A percentile compares a stretch with the other conserved stretches of the same genome.
Evolutionary conservation across 2,329 filamentous ascomycete species (phyloP).

Genomic region (Colletotrichum sp.): DNA sequence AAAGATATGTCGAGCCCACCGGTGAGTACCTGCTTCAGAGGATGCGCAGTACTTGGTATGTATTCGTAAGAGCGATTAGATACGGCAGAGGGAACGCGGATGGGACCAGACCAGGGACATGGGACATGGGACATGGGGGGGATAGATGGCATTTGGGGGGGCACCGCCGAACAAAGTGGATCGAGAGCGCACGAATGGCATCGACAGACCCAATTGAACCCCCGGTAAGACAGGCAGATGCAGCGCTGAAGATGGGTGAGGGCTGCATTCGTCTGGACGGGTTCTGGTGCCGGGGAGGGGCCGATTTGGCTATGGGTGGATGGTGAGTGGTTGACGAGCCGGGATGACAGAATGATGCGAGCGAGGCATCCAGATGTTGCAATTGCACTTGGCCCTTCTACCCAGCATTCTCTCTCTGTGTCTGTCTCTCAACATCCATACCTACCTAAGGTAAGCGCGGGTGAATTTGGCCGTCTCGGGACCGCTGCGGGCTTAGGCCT

Average conservation of each 20-base stretch:
- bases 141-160: neutral
- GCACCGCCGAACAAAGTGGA: conserved; percentile 4
- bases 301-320: neutral
- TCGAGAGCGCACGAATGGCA: neutral
- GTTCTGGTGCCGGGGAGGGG: neutral
- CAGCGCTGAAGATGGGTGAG: neutral
- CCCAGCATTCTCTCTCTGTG: neutral
- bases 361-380: conserved; percentile 6
- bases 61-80: conserved; percentile 10
- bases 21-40: neutral
- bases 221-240: neutral
- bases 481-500: neutral
- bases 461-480: conserved; percentile 11
- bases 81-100: neutral
- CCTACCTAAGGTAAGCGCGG: neutral
- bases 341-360: neutral
- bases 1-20: neutral
- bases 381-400: neutral
- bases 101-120: neutral
- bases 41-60: neutral
- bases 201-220: neutral
- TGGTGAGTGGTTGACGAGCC: neutral
- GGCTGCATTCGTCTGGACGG: neutral
- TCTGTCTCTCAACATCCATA: neutral
- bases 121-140: neutral